Conservation (phyloP, 495 filamentous ascomycete genomes). For the Physcia stellaris region DNA sequence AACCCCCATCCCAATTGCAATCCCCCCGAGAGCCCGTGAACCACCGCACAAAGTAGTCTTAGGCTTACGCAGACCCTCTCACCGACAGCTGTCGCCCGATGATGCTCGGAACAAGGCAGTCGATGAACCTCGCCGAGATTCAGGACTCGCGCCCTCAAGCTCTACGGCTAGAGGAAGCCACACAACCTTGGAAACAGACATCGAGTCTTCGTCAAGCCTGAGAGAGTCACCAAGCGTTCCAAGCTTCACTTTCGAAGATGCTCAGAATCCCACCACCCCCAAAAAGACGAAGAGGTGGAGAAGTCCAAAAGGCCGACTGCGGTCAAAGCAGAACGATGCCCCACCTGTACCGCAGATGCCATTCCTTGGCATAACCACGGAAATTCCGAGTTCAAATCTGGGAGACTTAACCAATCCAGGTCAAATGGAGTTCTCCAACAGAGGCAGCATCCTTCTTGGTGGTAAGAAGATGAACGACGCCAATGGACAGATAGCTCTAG, state of each 20-base stretch:
- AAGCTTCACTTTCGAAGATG: slow-evolving; percentile 13
- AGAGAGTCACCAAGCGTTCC: slow-evolving; percentile 13
- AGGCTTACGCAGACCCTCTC: slow-evolving; percentile 14
- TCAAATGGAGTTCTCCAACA: slow-evolving; percentile 43
- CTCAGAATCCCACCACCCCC: slow-evolving; percentile 23
- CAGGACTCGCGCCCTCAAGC: slow-evolving; percentile 34
- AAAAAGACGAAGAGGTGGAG: slow-evolving; percentile 9
- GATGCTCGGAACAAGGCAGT: slow-evolving; percentile 7
- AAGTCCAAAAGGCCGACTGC: slow-evolving; percentile 15
- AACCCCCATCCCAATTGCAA: slow-evolving; percentile 37
- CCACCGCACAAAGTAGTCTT: slow-evolving; percentile 16
- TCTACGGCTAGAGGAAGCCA: slow-evolving; percentile 24
- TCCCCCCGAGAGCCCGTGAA: slow-evolving; percentile 18
- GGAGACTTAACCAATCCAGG: slow-evolving; percentile 35
- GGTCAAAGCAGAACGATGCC: neutral
- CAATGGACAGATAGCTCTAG: slow-evolving; percentile 10
- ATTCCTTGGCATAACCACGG: slow-evolving; percentile 40
- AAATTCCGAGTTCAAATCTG: slow-evolving; percentile 40
- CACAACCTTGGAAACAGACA: slow-evolving; percentile 31
- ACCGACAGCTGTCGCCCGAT: slow-evolving; percentile 2
- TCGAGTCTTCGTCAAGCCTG: slow-evolving; percentile 14
- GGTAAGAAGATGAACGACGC: slow-evolving; percentile 28
- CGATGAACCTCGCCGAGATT: slow-evolving; percentile 34
- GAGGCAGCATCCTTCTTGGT: slow-evolving; percentile 32
- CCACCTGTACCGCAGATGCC: slow-evolving; percentile 16